Conservation (phyloP, 192 early-diverging fungal species). For the Backusella psychrophila region DNA sequence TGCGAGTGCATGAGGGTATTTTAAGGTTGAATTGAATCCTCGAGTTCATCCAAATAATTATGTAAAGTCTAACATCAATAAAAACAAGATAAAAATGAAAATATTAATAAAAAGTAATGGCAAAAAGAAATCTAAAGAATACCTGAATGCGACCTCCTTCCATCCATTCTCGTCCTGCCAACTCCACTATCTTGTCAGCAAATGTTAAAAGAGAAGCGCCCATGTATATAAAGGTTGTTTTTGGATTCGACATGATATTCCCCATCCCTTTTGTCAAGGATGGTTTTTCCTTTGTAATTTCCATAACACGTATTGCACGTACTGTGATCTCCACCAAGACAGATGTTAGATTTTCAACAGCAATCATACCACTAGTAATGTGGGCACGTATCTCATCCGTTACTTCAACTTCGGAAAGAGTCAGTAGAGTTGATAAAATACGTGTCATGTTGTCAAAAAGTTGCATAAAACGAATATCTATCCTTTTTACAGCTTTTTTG, state of each 20-base stretch:
- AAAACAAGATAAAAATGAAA: background rate
- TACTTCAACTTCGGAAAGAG: background rate
- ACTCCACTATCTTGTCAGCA: slow-evolving; percentile 32
- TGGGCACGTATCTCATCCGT: background rate
- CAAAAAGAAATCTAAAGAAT: background rate
- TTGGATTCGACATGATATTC: slow-evolving; percentile 33
- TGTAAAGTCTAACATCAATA: background rate
- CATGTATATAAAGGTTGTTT: slow-evolving; percentile 28
- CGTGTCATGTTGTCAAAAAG: slow-evolving; percentile 15
- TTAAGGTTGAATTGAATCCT: background rate
- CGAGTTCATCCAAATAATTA: background rate
- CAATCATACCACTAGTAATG: background rate
- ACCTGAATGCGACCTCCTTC: slow-evolving; percentile 30
- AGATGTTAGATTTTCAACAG: slow-evolving; percentile 14
- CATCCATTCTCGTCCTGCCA: slow-evolving; percentile 27
- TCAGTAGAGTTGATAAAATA: background rate
- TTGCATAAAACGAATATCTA: slow-evolving; percentile 28
- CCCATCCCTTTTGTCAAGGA: background rate
- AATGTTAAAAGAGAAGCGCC: slow-evolving; percentile 29
- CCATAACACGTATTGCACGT: slow-evolving; percentile 26
- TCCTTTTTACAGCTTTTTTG: background rate
- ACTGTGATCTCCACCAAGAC: slow-evolving; percentile 30
- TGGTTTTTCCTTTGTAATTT: slow-evolving; percentile 15
- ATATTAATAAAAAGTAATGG: no score
- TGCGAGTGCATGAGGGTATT: background rate